Evolutionary conservation across 306 rosid genomes (phyloP).

Genomic region (Cicer pinnatifidum): DNA sequence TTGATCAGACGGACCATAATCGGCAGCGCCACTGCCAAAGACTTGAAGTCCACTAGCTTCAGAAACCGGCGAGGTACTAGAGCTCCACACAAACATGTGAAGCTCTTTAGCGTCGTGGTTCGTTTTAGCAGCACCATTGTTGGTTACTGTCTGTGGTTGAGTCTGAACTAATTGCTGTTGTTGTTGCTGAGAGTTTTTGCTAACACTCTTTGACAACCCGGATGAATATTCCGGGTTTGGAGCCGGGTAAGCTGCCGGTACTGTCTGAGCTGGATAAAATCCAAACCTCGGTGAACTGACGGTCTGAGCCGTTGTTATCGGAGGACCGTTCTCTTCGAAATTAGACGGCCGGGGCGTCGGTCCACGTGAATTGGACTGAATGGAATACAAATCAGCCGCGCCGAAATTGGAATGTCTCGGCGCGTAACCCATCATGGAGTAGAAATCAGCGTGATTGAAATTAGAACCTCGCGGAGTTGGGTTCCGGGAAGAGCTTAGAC

Average conservation of each 20-base stretch:
- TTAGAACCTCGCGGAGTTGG: slow-evolving; percentile 94
- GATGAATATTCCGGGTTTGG: slow-evolving; percentile 90
- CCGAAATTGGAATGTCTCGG: slow-evolving; percentile 81
- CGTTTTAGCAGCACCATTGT: slow-evolving; percentile 39
- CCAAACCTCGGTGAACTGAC: slow-evolving; percentile 64
- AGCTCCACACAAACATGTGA: slow-evolving; percentile 96
- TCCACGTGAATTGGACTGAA: slow-evolving; percentile 75
- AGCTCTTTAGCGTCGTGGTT: slow-evolving; percentile 87
- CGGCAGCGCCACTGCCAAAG: slow-evolving; percentile 62
- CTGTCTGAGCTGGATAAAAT: slow-evolving; percentile 62
- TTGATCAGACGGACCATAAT: slow-evolving; percentile 69
- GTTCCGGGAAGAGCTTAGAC: slow-evolving; percentile 84
- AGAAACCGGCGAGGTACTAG: slow-evolving; percentile 80
- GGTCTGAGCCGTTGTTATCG: slow-evolving; percentile 20
- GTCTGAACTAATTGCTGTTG: slow-evolving; percentile 31
- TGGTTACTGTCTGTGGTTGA: slow-evolving; percentile 29
- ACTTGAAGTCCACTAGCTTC: slow-evolving; percentile 79
- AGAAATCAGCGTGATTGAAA: slow-evolving; percentile 84
- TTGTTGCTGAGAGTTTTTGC: slow-evolving; percentile 50
- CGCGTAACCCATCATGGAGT: slow-evolving; percentile 85
- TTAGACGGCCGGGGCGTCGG: slow-evolving; percentile 89
- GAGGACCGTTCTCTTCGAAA: slow-evolving; percentile 69
- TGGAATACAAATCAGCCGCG: slow-evolving; percentile 74
- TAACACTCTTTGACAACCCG: slow-evolving; percentile 50
- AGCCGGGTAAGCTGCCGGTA: slow-evolving; percentile 66